These are phyloP conservation scores for Claviceps pazoutovae DNA, from an alignment of 2,329 filamentous ascomycete genomes.

Conservation along the genomic window DNA sequence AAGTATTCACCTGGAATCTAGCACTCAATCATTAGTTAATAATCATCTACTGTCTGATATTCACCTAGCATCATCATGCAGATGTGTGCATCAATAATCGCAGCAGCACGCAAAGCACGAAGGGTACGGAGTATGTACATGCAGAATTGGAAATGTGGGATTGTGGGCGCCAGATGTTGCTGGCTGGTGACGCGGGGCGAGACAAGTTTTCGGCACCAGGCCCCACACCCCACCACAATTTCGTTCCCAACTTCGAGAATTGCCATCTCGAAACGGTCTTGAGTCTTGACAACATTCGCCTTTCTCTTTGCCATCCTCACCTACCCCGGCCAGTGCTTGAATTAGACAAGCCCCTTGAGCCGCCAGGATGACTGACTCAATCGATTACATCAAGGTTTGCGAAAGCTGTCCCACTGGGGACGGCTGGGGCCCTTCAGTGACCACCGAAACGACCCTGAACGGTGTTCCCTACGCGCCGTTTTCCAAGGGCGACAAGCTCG, in stretches of 20 bases:
- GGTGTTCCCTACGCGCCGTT: slow-evolving; percentile 96
- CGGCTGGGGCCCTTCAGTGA: slow-evolving; percentile 76
- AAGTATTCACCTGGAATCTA: too few relatives aligned
- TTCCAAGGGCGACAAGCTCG: slow-evolving; percentile 96
- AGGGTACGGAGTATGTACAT: not conserved
- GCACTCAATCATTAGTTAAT: too few relatives aligned
- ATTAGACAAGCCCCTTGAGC: slow-evolving; percentile 1
- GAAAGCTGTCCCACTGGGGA: slow-evolving; percentile 59
- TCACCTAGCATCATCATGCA: not conserved
- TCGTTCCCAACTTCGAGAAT: slow-evolving; percentile 16
- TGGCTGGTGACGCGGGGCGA: slow-evolving; percentile 14
- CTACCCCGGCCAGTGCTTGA: not conserved
- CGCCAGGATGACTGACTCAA: slow-evolving; percentile 36
- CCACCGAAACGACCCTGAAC: slow-evolving; percentile 76
- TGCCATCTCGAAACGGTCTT: slow-evolving; percentile 10
- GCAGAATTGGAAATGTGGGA: slow-evolving; percentile 3
- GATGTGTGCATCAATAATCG: not conserved
- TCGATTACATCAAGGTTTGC: slow-evolving; percentile 49
- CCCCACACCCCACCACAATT: slow-evolving; percentile 30
- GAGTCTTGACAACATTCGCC: not conserved
- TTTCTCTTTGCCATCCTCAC: not conserved
- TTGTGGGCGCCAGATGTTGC: slow-evolving; percentile 2
- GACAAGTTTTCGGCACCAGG: slow-evolving; percentile 15
- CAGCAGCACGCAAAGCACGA: not conserved
- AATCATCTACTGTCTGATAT: too few relatives aligned